Conservation (phyloP, 129 eudicot genomes). For the Lactuca saligna region DNA sequence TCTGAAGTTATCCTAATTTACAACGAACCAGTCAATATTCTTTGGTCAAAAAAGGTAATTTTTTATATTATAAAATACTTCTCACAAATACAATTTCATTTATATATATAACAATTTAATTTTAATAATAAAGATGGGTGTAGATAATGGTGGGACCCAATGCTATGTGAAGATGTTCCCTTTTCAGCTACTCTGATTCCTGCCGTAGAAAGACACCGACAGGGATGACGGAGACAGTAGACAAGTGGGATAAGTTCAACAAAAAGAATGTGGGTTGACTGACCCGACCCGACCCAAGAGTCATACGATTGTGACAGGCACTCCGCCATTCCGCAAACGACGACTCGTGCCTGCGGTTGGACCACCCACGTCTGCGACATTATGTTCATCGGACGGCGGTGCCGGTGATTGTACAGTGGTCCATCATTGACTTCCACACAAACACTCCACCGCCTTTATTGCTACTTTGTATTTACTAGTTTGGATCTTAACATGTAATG, state of each 20-base stretch:
- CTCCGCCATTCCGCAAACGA: not conserved
- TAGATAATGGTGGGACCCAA: too few species aligned
- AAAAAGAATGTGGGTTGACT: not conserved
- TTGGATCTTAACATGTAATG: not conserved
- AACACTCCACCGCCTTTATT: not conserved
- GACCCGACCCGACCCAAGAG: conserved; percentile 8
- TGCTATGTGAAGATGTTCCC: too few species aligned
- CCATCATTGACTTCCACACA: conserved; percentile 7
- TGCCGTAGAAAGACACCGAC: too few species aligned
- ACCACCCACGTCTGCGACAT: not conserved
- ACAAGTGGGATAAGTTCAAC: not conserved
- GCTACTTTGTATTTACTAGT: not conserved
- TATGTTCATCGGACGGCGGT: not conserved
- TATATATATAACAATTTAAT: too few species aligned
- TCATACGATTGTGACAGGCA: conserved; percentile 7
- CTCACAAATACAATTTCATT: too few species aligned
- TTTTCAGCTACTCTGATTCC: too few species aligned
- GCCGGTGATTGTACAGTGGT: not conserved
- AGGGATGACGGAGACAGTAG: not conserved
- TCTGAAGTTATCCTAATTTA: too few species aligned
- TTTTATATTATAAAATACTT: too few species aligned
- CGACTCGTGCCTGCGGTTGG: not conserved
- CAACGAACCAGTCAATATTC: too few species aligned
- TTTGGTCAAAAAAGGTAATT: too few species aligned
- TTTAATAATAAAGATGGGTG: too few species aligned